Evolutionary conservation across 495 filamentous ascomycete genomes (phyloP), one percentile per base, ranked within the genome.

Genomic region (Penicillium salamii): DNA sequence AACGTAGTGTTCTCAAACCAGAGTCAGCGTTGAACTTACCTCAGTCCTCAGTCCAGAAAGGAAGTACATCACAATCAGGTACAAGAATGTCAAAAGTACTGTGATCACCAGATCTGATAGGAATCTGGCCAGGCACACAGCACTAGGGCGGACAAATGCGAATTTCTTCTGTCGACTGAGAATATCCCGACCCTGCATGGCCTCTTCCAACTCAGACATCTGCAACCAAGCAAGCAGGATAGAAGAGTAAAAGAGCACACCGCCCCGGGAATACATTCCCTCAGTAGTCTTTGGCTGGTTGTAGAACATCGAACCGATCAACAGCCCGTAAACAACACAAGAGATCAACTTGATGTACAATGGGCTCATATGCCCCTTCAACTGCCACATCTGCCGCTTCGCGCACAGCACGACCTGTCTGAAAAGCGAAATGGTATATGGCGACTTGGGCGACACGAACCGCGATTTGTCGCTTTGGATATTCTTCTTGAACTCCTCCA

Each of bases 141-240:
- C 88, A 23, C 84, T 78, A 12, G 89, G 89, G 2, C 86, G 77
- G 48, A 90, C 89, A 65, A 92, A 90, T 1, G 85, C 83, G 61
- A 67, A 90, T 41, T 79, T 81, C 66, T 88, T 86, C 62, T 95
- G 89, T 36, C 90, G 89, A 47, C 83, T 79, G 13, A 92, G 67
- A 36, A 92, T 87, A 13, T 85, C 86, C 20, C 86, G 78, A 2
- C 81, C 80, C 9, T 79, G 72, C 62, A 90, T 90, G 0, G 86
- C 82, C 14, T 83, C 71, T 46, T 83, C 87, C 37, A 90, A 64
- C 57, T 92, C 88, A 0, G 85, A 78, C 38, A 92, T 71, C 26
- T 89, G 84, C n/a, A 91, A 71, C 57, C 90, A 78, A n/a, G 86
- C 84, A 49, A 90, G 86, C 68, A 91, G 85, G 19, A 95, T 74